phyloP scores from a whole-genome alignment of 192 early-diverging fungal genomes.

The Polychytrium aggregatum region DNA sequence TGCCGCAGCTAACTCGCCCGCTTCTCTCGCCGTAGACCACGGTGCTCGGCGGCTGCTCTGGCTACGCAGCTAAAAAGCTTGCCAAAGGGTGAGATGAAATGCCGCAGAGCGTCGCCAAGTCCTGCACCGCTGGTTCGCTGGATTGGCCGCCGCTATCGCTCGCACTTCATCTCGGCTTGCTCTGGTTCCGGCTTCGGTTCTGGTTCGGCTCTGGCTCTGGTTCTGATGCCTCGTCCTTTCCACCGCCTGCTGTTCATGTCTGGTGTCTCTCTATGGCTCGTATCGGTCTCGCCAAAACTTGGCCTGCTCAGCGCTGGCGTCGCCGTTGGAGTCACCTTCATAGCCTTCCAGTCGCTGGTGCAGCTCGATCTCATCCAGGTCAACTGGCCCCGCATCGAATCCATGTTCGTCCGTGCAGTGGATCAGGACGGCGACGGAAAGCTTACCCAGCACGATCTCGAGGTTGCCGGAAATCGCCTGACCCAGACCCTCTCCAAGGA shows the following conservation, averaged over 20 bases:
- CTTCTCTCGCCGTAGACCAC: too few relatives aligned
- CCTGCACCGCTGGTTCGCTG: too few relatives aligned
- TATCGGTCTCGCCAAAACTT: not conserved
- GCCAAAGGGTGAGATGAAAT: too few relatives aligned
- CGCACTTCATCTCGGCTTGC: too few relatives aligned
- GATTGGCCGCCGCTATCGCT: too few relatives aligned
- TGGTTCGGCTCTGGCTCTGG: too few relatives aligned
- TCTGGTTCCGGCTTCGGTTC: too few relatives aligned
- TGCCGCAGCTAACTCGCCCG: too few relatives aligned
- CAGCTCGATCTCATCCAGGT: slow-evolving; percentile 22
- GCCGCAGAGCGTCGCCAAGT: too few relatives aligned
- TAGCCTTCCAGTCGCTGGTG: slow-evolving; percentile 20
- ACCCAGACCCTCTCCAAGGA: slow-evolving; percentile 21
- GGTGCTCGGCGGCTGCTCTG: slow-evolving; percentile 21
- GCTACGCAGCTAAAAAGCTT: slow-evolving; percentile 30
- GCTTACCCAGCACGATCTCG: slow-evolving; percentile 22
- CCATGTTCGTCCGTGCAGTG: slow-evolving; percentile 9
- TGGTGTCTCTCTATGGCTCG: not conserved
- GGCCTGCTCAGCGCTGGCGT: slow-evolving; percentile 13
- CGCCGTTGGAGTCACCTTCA: slow-evolving; percentile 21
- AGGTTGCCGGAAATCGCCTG: slow-evolving; percentile 9
- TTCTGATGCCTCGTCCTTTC: not conserved
- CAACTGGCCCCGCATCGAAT: slow-evolving; percentile 24
- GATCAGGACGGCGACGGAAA: slow-evolving; percentile 33
- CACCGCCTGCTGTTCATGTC: not conserved